Conservation (phyloP, 1,284 basidiomycete species). For the Tausonia pullulans region DNA sequence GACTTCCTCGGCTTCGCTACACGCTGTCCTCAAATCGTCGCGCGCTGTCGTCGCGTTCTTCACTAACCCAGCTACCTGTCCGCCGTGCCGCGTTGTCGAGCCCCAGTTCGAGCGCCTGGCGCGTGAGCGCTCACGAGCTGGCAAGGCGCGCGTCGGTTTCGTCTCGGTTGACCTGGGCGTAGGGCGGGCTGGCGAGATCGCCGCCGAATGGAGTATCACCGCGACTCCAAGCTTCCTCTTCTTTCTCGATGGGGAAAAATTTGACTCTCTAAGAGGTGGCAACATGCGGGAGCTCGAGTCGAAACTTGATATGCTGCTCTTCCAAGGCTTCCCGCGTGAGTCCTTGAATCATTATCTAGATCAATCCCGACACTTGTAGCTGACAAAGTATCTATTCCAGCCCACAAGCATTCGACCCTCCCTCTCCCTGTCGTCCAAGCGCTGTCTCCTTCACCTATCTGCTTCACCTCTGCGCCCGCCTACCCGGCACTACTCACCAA, state of each 20-base stretch:
- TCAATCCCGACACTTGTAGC: not conserved
- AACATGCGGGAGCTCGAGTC: constrained; percentile 52
- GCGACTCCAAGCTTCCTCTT: constrained; percentile 78
- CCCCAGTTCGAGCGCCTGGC: constrained; percentile 49
- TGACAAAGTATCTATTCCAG: not conserved
- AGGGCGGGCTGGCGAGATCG: constrained; percentile 50
- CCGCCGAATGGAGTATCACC: constrained; percentile 52
- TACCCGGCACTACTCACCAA: constrained; percentile 55
- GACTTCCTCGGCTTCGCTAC: constrained; percentile 47
- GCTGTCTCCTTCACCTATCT: constrained; percentile 60
- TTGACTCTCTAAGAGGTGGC: constrained; percentile 55
- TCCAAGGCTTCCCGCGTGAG: constrained; percentile 63
- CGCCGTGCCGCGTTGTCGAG: constrained; percentile 52
- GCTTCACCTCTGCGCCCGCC: constrained; percentile 58
- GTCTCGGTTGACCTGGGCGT: constrained; percentile 67
- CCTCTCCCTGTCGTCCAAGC: constrained; percentile 51
- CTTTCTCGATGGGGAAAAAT: constrained; percentile 66
- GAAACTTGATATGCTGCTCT: constrained; percentile 59
- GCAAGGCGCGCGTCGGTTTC: constrained; percentile 48
- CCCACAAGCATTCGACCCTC: constrained; percentile 57
- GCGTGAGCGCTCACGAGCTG: constrained; percentile 27
- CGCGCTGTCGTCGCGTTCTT: constrained; percentile 52
- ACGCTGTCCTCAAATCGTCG: constrained; percentile 42
- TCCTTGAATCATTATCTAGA: constrained; percentile 17
- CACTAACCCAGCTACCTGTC: constrained; percentile 50